Base-by-base conservation (phyloP, 805 yeast genomes). In the Blastobotrys chiropterorum region DNA sequence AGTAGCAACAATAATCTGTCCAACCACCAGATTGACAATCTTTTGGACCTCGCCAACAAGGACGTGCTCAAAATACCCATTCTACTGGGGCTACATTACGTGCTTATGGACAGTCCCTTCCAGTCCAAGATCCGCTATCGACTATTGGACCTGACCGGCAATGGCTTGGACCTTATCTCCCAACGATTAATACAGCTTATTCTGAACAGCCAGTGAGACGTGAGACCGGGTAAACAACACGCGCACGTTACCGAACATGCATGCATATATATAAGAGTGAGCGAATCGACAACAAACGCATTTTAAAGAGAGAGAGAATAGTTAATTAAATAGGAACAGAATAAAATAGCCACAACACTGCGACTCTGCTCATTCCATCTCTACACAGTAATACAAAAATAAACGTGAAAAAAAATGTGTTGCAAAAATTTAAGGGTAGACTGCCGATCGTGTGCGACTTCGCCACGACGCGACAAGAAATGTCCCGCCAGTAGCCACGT, bases 121-220 rank as follows among this genome's bases (percentile, higher is more conserved):
- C 49, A 3, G 17, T 53, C 56, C 26, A 40, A 46, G 16, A 53
- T 53, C 31, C 54, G 56, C 6, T 13, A 47, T 3, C 41, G 52
- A 13, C 46, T 53, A 4, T 30, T 53, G n/a, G 53, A 53, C 22
- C 40, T 41, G n/a, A 26, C 54, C 15, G 51, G 53, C 3, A 20
- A 44, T n/a, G 38, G 15, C 3, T 15, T 51, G 26, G 52, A 41
- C 30, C 20, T 38, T 4, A 7, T 51, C n/a, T 48, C 51, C 17
- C 48, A 44, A 19, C 49, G 54, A 7, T 42, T 53, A 8, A 51
- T 53, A 14, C 44, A 51, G 40, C 19, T 53, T 42, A 46, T 51
- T 5, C 20, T 53, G 34, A 46, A 42, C 46, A 22, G 46, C 13
- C 50, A 51, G 16, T 15, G 8, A 38, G 34, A 26, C 11, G 11